These are phyloP conservation scores for Halenospora varia DNA, from an alignment of 495 filamentous ascomycete species.

Conservation along the genomic window DNA sequence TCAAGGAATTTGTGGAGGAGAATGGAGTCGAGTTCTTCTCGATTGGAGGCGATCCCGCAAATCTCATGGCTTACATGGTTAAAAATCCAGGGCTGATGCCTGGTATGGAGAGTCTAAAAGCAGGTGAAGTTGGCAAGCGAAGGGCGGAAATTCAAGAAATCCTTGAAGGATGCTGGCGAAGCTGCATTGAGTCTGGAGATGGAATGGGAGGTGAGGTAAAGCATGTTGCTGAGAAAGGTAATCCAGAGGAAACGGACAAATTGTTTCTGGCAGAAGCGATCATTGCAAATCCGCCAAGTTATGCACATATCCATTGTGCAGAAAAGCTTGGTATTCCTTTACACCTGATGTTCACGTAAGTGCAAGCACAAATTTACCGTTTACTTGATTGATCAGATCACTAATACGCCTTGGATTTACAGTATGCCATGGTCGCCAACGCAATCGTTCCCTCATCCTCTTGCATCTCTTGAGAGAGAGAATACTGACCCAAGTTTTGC, in stretches of 20 bases:
- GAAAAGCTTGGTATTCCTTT: slow-evolving; percentile 73
- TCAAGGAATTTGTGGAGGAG: slow-evolving; percentile 62
- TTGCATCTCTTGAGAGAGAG: slow-evolving; percentile 47
- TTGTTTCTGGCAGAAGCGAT: slow-evolving; percentile 74
- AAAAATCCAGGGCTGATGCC: slow-evolving; percentile 80
- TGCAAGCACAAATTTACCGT: too few species aligned
- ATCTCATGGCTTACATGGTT: slow-evolving; percentile 87
- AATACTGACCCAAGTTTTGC: slow-evolving; percentile 48
- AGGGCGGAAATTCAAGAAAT: slow-evolving; percentile 63
- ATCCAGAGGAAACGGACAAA: slow-evolving; percentile 26
- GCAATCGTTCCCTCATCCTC: slow-evolving; percentile 50
- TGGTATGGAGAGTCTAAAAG: slow-evolving; percentile 57
- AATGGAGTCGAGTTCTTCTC: slow-evolving; percentile 73
- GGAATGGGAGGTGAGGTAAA: slow-evolving; percentile 30
- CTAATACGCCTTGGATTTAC: too few species aligned
- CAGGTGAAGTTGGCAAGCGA: slow-evolving; percentile 61
- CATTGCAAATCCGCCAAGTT: slow-evolving; percentile 81
- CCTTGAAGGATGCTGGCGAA: slow-evolving; percentile 70
- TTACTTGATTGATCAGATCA: too few species aligned
- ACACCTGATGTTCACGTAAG: slow-evolving; percentile 77
- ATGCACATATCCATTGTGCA: slow-evolving; percentile 76
- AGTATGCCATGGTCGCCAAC: slow-evolving; percentile 59
- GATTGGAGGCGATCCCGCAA: slow-evolving; percentile 72
- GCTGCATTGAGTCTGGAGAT: slow-evolving; percentile 60
- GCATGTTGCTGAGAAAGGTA: background rate